These are phyloP conservation scores for Fusarium transvaalense DNA, from an alignment of 2,329 filamentous ascomycete species.

Conservation along the genomic window DNA sequence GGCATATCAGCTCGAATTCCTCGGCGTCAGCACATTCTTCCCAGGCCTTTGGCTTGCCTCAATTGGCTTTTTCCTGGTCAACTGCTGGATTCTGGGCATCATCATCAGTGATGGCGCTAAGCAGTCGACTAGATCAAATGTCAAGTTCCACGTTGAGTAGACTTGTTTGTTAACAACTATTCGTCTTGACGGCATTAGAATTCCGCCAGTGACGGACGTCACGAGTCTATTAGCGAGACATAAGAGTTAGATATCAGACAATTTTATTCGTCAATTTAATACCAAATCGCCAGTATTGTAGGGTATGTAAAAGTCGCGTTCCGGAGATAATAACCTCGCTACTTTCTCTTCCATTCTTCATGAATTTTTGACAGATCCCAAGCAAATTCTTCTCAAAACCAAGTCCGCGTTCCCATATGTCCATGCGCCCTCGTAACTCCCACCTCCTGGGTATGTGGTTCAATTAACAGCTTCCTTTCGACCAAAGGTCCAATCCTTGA, in stretches of 20 bases:
- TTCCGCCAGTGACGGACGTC: neutral
- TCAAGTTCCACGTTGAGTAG: constrained; percentile 46
- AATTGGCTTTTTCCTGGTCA: constrained; percentile 83
- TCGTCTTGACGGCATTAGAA: neutral
- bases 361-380: constrained; percentile 35
- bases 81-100: constrained; percentile 87
- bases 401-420: constrained; percentile 34
- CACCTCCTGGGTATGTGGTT: constrained; percentile 46
- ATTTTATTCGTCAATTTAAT: constrained; percentile 31
- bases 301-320: constrained; percentile 43
- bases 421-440: constrained; percentile 48
- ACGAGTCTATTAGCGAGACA: neutral
- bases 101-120: constrained; percentile 74
- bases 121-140: constrained; percentile 1
- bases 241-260: constrained; percentile 7
- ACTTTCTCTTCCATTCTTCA: constrained; percentile 22
- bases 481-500: constrained; percentile 31
- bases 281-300: constrained; percentile 33
- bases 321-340: constrained; percentile 16
- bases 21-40: constrained; percentile 85
- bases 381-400: constrained; percentile 35
- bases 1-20: constrained; percentile 80
- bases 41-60: constrained; percentile 85
- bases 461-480: constrained; percentile 40
- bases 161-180: too few species aligned